Base-by-base conservation (phyloP, 176 grass and related monocot genomes). In the Carex kokanica region DNA sequence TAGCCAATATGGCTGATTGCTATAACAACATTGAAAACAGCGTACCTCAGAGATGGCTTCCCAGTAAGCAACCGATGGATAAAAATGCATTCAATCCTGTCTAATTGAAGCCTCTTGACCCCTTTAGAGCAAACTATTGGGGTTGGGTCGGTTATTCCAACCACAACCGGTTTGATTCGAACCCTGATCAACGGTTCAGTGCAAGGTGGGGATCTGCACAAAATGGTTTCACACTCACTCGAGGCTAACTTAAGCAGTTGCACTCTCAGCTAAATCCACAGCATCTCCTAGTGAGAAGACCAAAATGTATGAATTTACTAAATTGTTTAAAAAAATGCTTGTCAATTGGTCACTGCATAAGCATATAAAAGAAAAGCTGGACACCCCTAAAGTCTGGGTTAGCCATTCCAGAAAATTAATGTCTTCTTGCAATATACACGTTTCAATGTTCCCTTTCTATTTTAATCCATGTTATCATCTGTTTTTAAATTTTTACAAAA, bases 81-180 rank as follows among this genome's bases (percentile, higher is more conserved):
- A 78, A 89, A 83, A 89, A 87, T 79, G 92, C 95, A 66, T 92
- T 97, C 56, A 78, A 97, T 97, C 5, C 92, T 88, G 0, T 88
- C 88, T 53, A 60, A 24, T 88, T 49, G 81, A 18, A 97, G 88
- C 49, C 74, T 94, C 82, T 97, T 88, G 70, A 97, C 86, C 84
- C 94, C 94, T 89, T 94, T 92, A 2, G 92, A 97, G 20, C 83
- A 86, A 6, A 97, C 92, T 24, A 97, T 90, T 49, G 92, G 90
- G 86, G 94, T 97, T 61, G 90, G 94, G 74, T 97, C 92, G 1
- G 87, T 87, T 92, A 94, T 97, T 15, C 94, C 92, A 78, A 97
- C 85, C 27, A 97, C 85, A 84, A 97, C 87, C 74, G 87, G 80
- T 72, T 91, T 97, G 29, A 97, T 87, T 86, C 86, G 91, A 13